Evolutionary conservation across 495 filamentous ascomycete species (phyloP), one percentile per base, ranked within the genome.

Genomic region (Aeminium ludgeri): DNA sequence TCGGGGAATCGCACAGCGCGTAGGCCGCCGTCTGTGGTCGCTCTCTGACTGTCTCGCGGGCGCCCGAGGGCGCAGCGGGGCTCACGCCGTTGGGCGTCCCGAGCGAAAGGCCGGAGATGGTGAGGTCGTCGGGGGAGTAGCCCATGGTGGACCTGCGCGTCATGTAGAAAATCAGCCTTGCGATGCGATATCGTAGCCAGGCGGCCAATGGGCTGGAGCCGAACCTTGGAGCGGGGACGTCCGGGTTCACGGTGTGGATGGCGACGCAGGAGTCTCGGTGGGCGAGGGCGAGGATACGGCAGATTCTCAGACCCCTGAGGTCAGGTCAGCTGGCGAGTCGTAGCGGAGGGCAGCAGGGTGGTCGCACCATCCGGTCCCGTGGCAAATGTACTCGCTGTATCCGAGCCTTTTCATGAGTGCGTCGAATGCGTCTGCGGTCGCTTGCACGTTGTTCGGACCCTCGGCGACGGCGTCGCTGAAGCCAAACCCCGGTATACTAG

Each of bases 401-500:
- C 60, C 60, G 11, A 62, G 42, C 30, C 40, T 32, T 34, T 44
- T 41, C 60, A 64, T 64, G 25, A 64, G 34, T 12, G 30, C 43
- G 30, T 59, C 39, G 36, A 62, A 61, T 6, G 49, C 41, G 1
- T 40, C 49, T 8, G 57, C 59, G 1, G 59, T 60, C 30, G 49
- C 48, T 23, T 39, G 39, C 11, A 57, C 29, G 15, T 55, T 59
- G 42, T 61, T 59, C 8, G 38, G 48, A 15, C 49, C 58, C n/a
- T 43, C 41, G 3, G 28, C 6, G 15, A 49, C 41, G 11, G 58
- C 48, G 49, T 61, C 58, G 32, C 59, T 61, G 42, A 64, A 64
- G 1, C 56, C 60, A 44, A 58, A 62, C 0, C 58, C 60, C 1
- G 60, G 58, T 27, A 62, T 58, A 30, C 53, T 58, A 1, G 60